These are phyloP conservation scores for Daldinia bambusicola DNA, from an alignment of 495 filamentous ascomycete genomes.

Conservation along the genomic window DNA sequence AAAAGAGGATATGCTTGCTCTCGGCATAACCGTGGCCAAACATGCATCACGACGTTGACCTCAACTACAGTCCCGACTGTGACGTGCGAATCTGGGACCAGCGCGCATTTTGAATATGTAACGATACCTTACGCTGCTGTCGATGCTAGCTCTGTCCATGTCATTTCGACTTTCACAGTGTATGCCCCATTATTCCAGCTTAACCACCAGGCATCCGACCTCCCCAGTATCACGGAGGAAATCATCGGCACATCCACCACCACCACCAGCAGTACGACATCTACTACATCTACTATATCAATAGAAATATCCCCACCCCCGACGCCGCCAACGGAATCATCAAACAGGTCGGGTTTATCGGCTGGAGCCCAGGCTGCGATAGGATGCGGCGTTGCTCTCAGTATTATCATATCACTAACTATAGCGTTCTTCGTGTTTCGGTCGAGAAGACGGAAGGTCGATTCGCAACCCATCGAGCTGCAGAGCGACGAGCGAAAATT, in stretches of 20 bases:
- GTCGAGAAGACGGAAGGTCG: neutral
- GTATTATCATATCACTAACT: slow-evolving; percentile 6
- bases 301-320: too few relatives aligned
- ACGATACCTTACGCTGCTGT: slow-evolving; percentile 12
- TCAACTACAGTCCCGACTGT: slow-evolving; percentile 13
- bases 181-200: slow-evolving; percentile 25
- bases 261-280: neutral
- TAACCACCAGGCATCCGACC: slow-evolving; percentile 10
- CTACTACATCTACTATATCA: neutral
- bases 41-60: slow-evolving; percentile 11
- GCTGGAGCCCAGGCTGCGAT: slow-evolving; percentile 11
- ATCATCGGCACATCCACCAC: neutral
- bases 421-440: slow-evolving; percentile 15
- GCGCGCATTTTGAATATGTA: slow-evolving; percentile 15
- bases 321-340: neutral
- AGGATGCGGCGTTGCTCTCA: slow-evolving; percentile 15
- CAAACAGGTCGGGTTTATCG: slow-evolving; percentile 6
- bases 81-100: slow-evolving; percentile 20
- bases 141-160: neutral
- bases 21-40: neutral
- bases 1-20: slow-evolving; percentile 22
- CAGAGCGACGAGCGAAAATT: neutral
- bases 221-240: neutral
- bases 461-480: neutral
- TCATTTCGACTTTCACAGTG: slow-evolving; percentile 11